Percentiles rank a stretch among this genome's conserved stretches.
Evolutionary conservation across 163 green algal genomes (phyloP).

Genomic region (Prototheca wickerhamii): DNA sequence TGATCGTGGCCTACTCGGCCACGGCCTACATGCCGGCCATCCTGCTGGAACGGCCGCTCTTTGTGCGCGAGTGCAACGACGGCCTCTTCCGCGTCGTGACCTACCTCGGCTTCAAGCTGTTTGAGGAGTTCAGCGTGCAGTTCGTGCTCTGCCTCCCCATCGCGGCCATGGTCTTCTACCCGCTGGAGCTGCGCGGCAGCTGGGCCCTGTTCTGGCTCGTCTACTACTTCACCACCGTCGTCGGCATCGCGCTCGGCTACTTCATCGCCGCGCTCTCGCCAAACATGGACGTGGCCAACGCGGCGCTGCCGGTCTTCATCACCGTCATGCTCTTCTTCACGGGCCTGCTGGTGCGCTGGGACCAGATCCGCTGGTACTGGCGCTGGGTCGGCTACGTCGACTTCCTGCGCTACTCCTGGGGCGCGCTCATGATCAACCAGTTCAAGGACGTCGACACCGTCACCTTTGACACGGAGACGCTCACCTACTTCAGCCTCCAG

Average conservation of each 20-base stretch:
- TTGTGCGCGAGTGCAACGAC: conserved; percentile 61
- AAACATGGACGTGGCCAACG: conserved; percentile 74
- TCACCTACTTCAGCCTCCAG: not conserved
- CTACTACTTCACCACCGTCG: conserved; percentile 56
- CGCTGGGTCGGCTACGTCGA: conserved; percentile 49
- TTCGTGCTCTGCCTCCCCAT: conserved; percentile 31
- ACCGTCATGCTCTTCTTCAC: conserved; percentile 66
- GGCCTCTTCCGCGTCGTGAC: conserved; percentile 64
- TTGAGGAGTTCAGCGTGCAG: conserved; percentile 38
- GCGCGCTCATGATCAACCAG: conserved; percentile 52
- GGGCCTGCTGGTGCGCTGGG: conserved; percentile 59
- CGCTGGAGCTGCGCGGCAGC: conserved; percentile 45
- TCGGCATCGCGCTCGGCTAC: conserved; percentile 52
- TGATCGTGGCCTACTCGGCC: conserved; percentile 33
- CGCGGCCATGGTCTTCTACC: conserved; percentile 32
- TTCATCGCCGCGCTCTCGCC: conserved; percentile 53
- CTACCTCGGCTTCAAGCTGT: conserved; percentile 61
- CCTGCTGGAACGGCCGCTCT: conserved; percentile 22
- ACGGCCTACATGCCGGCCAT: conserved; percentile 32
- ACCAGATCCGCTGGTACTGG: conserved; percentile 51
- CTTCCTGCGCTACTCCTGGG: conserved; percentile 50
- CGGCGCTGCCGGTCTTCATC: conserved; percentile 27
- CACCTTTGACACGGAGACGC: conserved; percentile 1
- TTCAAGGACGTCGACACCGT: conserved; percentile 19
- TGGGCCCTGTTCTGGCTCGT: conserved; percentile 65